Base-by-base conservation (phyloP, 2,329 filamentous ascomycete genomes). In the Keithomyces neogunnii region DNA sequence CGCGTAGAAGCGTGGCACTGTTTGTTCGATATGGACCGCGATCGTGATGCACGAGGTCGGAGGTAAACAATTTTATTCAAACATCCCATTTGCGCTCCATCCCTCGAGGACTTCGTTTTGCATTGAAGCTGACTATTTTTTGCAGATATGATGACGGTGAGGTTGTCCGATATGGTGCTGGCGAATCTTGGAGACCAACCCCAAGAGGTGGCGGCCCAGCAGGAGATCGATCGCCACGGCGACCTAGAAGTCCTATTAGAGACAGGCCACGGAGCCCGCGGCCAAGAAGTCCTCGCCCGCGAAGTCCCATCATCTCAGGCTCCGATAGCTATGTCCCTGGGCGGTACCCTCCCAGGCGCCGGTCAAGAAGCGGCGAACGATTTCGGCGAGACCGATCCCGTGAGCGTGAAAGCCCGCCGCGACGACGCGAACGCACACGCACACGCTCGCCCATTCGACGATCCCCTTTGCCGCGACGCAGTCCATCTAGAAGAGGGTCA, bases 151-250 rank as follows among this genome's bases (percentile, higher is more conserved):
- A 82, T 56, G 79, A 82, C 57, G 79, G 79, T 44, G 79, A 82
- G 66, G 80, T 82, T 50, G 76, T 80, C 56, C 72, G 79, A 60
- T 82, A 82, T 62, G 79, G 79, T 48, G 80, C 80, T 10, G 79
- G 79, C 53, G 79, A 82, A 65, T 81, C 78, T 38, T 82, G 80
- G 71, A 70, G 79, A 53, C 79, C 79, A 9, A 81, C 77, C 53
- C 80, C 79, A 48, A 66, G 74, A 50, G 69, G 67, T 52, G 44
- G 47, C 31, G 51, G 44, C 10, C 50, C 51, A 40, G 39, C 30
- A 32, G 66, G 68, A 47, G 70, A 74, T 56, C 70, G 73, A 51
- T 77, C 75, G 31, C 73, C 74, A 7, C 69, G 71, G 42, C 63
- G 61, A 44, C 56, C 62, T 5, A 59, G 63, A 47, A 65, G 65